These are phyloP conservation scores for Pseudocercospora eumusae DNA, from an alignment of 2,329 filamentous ascomycete genomes.

Conservation along the genomic window DNA sequence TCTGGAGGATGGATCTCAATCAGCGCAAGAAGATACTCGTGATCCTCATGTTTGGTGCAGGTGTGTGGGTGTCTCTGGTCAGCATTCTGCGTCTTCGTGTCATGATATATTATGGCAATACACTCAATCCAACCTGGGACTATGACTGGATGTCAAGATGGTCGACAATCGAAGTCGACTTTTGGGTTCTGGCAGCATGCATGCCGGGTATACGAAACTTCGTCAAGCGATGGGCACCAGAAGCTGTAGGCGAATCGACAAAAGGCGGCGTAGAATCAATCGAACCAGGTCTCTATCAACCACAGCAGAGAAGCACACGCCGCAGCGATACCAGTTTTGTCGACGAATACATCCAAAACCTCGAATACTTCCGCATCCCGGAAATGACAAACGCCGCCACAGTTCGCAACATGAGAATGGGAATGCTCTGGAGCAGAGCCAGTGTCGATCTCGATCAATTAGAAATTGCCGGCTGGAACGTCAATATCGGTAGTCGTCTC, in stretches of 20 bases:
- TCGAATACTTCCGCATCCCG: conserved; percentile 9
- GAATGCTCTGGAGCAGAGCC: conserved; percentile 8
- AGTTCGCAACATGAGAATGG: conserved; percentile 2
- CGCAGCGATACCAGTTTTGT: background rate
- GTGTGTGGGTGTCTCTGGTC: conserved; percentile 6
- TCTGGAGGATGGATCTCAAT: conserved; percentile 18
- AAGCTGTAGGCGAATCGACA: conserved; percentile 9
- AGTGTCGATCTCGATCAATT: conserved; percentile 10
- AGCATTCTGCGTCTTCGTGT: conserved; percentile 6
- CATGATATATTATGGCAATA: conserved; percentile 8
- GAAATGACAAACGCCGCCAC: conserved; percentile 5
- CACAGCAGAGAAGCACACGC: conserved; percentile 1
- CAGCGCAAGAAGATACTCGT: conserved; percentile 17
- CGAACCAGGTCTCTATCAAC: conserved; percentile 6
- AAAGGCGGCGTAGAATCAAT: conserved; percentile 10
- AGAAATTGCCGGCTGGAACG: conserved; percentile 7
- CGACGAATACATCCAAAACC: conserved; percentile 6
- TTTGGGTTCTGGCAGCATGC: conserved; percentile 7
- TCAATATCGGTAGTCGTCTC: background rate
- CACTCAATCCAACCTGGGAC: conserved; percentile 7
- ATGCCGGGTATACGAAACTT: conserved; percentile 15
- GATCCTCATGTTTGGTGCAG: conserved; percentile 18
- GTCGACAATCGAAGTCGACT: conserved; percentile 11
- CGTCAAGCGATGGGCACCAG: conserved; percentile 5
- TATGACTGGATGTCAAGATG: conserved; percentile 10